Conservation (phyloP, 2,329 filamentous ascomycete genomes). For the Aspergillus sergii region DNA sequence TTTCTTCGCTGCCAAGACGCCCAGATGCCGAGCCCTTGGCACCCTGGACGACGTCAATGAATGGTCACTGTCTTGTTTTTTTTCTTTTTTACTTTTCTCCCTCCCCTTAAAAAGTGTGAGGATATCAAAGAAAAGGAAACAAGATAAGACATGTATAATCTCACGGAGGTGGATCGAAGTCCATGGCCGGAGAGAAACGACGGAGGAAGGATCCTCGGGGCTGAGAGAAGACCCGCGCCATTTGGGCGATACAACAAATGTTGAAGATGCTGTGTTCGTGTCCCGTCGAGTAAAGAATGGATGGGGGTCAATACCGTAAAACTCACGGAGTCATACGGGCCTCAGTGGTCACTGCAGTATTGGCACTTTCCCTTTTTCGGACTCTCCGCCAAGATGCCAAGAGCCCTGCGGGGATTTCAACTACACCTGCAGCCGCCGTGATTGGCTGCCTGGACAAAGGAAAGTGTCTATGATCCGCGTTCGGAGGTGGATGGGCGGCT, state of each 20-base stretch:
- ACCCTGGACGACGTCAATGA: conserved; percentile 19
- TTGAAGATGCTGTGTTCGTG: not conserved
- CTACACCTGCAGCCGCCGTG: not conserved
- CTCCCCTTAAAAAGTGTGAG: not conserved
- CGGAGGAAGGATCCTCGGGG: not conserved
- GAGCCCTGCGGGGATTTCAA: conserved; percentile 20
- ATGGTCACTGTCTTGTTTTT: conserved; percentile 8
- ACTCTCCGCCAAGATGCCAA: conserved; percentile 25
- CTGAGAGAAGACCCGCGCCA: not conserved
- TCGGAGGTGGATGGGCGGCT: conserved; percentile 22
- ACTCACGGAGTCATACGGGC: not conserved
- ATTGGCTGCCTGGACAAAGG: conserved; percentile 13
- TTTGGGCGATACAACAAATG: not conserved
- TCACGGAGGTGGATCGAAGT: not conserved
- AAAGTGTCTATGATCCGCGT: conserved; percentile 21
- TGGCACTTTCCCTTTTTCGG: not conserved
- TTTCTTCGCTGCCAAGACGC: conserved; percentile 29
- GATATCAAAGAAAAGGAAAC: not conserved
- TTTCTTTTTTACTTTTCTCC: not conserved
- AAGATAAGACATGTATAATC: not conserved
- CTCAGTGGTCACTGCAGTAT: conserved; percentile 1
- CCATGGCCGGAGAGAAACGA: not conserved
- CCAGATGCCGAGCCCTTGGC: conserved; percentile 39
- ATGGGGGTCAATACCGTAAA: not conserved
- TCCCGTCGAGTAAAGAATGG: not conserved